A percentile compares a stretch with the other conserved stretches of the same genome.
phyloP scores from a whole-genome alignment of 257 asterid genomes.

The Thymus quinquecostatus region DNA sequence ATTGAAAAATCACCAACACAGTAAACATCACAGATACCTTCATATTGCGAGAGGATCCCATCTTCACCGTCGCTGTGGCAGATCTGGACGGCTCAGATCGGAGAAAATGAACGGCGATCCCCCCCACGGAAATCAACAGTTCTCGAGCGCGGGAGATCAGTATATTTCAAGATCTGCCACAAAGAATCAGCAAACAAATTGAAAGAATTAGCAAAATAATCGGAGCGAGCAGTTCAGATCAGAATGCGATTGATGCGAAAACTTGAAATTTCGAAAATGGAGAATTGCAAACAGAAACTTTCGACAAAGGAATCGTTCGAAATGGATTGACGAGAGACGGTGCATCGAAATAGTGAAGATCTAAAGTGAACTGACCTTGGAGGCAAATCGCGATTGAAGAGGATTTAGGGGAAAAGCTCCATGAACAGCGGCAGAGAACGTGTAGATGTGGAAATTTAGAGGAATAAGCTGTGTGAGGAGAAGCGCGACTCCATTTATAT shows the following conservation, averaged over 20 bases:
- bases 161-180: constrained; percentile 41
- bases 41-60: constrained; percentile 52
- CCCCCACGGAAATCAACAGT: constrained; percentile 21
- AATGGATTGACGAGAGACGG: neutral
- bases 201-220: neutral
- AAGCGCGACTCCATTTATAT: constrained; percentile 26
- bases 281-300: constrained; percentile 17
- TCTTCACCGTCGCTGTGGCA: constrained; percentile 43
- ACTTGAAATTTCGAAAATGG: constrained; percentile 13
- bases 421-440: constrained; percentile 30
- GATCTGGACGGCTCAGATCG: constrained; percentile 72
- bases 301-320: constrained; percentile 4
- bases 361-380: constrained; percentile 36
- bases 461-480: constrained; percentile 3
- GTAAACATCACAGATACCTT: constrained; percentile 61
- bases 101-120: constrained; percentile 25
- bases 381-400: constrained; percentile 18
- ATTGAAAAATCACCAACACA: constrained; percentile 41
- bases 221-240: constrained; percentile 25
- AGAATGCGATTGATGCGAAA: constrained; percentile 8
- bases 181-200: constrained; percentile 17
- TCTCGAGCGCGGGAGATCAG: constrained; percentile 22
- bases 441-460: constrained; percentile 32
- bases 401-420: constrained; percentile 3
- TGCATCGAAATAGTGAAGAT: constrained; percentile 15